Base-by-base conservation (phyloP, 768 basidiomycete species). In the Boletus reticulatus region DNA sequence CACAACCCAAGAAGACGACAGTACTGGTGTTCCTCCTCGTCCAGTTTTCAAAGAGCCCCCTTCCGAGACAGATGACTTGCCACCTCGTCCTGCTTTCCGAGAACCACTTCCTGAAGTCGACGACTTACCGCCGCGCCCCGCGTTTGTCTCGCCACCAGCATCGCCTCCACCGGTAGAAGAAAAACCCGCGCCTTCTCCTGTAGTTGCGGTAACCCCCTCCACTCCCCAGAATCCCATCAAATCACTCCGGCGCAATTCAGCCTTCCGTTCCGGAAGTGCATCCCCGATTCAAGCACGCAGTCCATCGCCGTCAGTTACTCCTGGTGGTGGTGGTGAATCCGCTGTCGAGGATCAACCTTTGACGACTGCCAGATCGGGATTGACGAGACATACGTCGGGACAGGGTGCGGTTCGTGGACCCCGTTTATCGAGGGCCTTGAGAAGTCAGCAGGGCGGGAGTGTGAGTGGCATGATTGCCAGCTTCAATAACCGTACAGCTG, bases 21-120 rank as follows among this genome's bases (percentile, higher is more conserved):
- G 31, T 45, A 19, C 38, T 14, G 34, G 34, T 14, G 37, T 16
- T 27, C 68, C 70, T 32, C 63, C 63, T 13, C 75, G 74, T 20
- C 85, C 85, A 0, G 50, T 64, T 2, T 89, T 87, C 71, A 87
- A 80, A 63, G 84, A 85, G 55, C 86, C 86, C 12, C 81, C 82
- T 32, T 81, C 83, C 6, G 72, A 72, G 49, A 53, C 42, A 8
- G 71, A 72, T 14, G 67, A 66, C 48, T 24, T 52, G 12, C 67
- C 73, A 17, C 59, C 69, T 4, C 74, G 74, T 34, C 85, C 85
- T 6, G 54, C 67, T 0, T 89, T 87, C 70, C 87, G 77, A 63
- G 84, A 84, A 51, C 87, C 85, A 9, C 81, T 83, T 24, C 82
- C 83, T 4, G 87, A 87, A 70, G 59, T 70, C 24, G 82, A 83